These are phyloP conservation scores for Ophiosphaerella narmari DNA, from an alignment of 2,329 filamentous ascomycete genomes.

Conservation along the genomic window DNA sequence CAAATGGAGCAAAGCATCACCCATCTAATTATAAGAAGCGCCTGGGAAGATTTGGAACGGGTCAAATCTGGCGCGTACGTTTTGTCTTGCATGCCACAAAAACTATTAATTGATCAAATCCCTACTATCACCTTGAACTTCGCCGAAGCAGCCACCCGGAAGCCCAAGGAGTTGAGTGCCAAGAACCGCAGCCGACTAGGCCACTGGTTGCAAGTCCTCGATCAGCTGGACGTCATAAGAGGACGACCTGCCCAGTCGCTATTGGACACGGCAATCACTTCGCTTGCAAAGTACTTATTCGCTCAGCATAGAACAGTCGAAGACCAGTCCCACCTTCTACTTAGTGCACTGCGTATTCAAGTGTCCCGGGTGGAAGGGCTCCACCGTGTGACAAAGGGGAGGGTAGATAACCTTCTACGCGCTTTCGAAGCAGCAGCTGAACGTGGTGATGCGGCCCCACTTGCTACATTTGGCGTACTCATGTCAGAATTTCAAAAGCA, in stretches of 20 bases:
- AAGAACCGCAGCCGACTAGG: conserved; percentile 6
- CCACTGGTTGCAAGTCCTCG: conserved; percentile 26
- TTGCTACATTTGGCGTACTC: neutral
- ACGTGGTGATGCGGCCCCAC: neutral
- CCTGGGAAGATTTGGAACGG: neutral
- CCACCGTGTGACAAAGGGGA: neutral
- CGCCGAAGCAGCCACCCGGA: conserved; percentile 3
- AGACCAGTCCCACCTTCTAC: neutral
- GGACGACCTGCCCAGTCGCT: neutral
- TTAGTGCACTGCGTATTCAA: neutral
- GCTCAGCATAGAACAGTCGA: neutral
- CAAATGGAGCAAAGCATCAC: neutral
- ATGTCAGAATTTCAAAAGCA: conserved; percentile 5
- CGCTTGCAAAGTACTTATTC: conserved; percentile 1
- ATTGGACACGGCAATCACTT: conserved; percentile 6
- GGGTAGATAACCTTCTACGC: neutral
- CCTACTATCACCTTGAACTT: conserved; percentile 12
- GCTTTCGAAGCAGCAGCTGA: neutral
- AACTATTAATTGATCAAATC: conserved; percentile 8
- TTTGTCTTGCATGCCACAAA: conserved; percentile 17
- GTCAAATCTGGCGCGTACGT: conserved; percentile 7
- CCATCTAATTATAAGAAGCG: neutral
- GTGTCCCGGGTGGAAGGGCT: neutral
- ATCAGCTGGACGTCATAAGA: conserved; percentile 14
- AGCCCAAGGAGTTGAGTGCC: neutral